phyloP scores from a whole-genome alignment of 179 eudicot genomes.

The Beta macrorhiza region DNA sequence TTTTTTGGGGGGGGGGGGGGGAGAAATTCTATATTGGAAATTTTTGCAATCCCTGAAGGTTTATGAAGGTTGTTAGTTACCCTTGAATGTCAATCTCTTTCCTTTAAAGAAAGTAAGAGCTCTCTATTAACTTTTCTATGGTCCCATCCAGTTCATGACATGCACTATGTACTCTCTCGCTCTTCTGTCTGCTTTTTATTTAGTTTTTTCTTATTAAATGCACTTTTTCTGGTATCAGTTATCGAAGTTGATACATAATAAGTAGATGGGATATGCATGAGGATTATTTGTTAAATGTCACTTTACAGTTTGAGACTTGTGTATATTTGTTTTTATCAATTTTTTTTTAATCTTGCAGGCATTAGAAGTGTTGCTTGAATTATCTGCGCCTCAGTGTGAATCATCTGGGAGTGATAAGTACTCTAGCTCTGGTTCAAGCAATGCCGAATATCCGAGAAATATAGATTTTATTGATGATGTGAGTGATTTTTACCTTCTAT shows the following conservation, averaged over 20 bases:
- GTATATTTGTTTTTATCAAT: not conserved
- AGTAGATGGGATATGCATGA: not conserved
- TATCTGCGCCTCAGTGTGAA: conserved; percentile 55
- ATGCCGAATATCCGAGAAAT: conserved; percentile 38
- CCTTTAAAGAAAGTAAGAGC: not conserved
- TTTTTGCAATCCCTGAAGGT: not conserved
- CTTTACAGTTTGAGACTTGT: not conserved
- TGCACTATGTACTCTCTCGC: not conserved
- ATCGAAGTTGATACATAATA: not conserved
- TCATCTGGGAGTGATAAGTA: conserved; percentile 36
- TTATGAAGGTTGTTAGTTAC: not conserved
- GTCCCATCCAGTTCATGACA: not conserved
- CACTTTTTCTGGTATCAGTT: not conserved
- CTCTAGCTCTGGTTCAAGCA: conserved; percentile 33
- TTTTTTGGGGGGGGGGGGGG: not conserved
- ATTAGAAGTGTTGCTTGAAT: conserved; percentile 68
- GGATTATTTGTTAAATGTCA: not conserved
- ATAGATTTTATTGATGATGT: conserved; percentile 50
- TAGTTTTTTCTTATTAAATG: not conserved
- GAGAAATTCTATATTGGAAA: not conserved
- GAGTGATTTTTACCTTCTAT: conserved; percentile 32
- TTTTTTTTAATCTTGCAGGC: conserved; percentile 53
- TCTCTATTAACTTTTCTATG: not conserved
- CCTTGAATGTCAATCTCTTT: not conserved
- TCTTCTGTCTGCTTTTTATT: not conserved